Conservation (phyloP, 2,329 filamentous ascomycete genomes). For the Hyphodiscus sp. region DNA sequence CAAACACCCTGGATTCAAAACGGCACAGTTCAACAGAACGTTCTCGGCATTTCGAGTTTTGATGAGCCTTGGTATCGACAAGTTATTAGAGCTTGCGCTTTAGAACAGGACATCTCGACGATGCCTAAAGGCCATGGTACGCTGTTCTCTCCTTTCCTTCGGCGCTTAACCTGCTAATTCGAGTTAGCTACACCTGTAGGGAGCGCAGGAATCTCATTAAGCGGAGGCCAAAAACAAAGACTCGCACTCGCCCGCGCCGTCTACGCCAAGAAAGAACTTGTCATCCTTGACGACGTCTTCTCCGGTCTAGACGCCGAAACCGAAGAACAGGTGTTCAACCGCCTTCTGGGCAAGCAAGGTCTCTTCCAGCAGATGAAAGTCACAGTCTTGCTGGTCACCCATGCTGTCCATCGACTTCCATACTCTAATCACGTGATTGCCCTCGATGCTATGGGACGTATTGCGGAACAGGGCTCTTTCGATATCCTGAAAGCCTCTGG, state of each 20-base stretch:
- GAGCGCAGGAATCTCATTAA: slow-evolving; percentile 29
- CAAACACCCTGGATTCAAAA: slow-evolving; percentile 42
- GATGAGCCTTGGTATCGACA: slow-evolving; percentile 55
- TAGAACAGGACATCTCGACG: slow-evolving; percentile 55
- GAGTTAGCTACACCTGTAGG: slow-evolving; percentile 21
- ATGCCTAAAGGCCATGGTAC: slow-evolving; percentile 53
- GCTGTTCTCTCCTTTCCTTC: slow-evolving; percentile 22
- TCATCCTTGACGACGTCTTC: slow-evolving; percentile 19
- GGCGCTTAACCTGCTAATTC: slow-evolving; percentile 38
- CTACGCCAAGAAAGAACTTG: slow-evolving; percentile 27
- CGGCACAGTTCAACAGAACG: slow-evolving; percentile 34
- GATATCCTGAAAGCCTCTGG: slow-evolving; percentile 26
- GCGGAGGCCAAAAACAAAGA: neutral
- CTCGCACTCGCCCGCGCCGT: slow-evolving; percentile 38
- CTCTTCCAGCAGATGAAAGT: slow-evolving; percentile 24
- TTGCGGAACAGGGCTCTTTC: slow-evolving; percentile 33
- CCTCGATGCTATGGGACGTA: slow-evolving; percentile 28
- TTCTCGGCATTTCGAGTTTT: slow-evolving; percentile 34
- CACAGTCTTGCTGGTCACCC: slow-evolving; percentile 35
- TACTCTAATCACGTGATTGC: slow-evolving; percentile 36
- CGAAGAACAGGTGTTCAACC: slow-evolving; percentile 7
- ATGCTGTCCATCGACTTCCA: slow-evolving; percentile 26
- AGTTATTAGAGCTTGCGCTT: slow-evolving; percentile 58
- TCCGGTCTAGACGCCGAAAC: slow-evolving; percentile 17
- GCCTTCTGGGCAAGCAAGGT: slow-evolving; percentile 1